These are phyloP conservation scores for Rhizopogon sp. DNA, from an alignment of 768 basidiomycete species.

Conservation along the genomic window DNA sequence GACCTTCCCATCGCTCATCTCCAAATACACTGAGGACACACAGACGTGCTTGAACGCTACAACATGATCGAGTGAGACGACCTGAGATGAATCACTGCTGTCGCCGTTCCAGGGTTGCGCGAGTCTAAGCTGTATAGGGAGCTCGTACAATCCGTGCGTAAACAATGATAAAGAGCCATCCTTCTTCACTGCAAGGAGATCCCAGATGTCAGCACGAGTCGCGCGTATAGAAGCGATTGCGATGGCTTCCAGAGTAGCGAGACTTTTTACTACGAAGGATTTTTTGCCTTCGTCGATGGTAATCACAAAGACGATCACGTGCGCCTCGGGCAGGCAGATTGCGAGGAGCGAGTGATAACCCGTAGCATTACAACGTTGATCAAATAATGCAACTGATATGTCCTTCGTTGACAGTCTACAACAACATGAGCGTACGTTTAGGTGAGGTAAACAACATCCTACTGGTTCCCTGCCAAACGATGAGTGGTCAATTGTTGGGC, in stretches of 20 bases:
- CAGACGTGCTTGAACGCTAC: constrained; percentile 43
- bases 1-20: constrained; percentile 46
- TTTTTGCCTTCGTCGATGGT: constrained; percentile 33
- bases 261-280: constrained; percentile 34
- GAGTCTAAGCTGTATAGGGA: constrained; percentile 31
- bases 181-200: constrained; percentile 63
- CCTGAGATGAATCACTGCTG: background rate
- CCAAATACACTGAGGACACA: constrained; percentile 47
- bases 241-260: constrained; percentile 38
- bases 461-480: constrained; percentile 48
- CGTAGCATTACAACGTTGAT: constrained; percentile 57
- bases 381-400: constrained; percentile 59
- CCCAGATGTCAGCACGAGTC: constrained; percentile 59
- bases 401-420: constrained; percentile 7
- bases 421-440: constrained; percentile 2
- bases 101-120: constrained; percentile 8
- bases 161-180: constrained; percentile 50
- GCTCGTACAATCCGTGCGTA: constrained; percentile 52
- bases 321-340: constrained; percentile 45
- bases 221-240: constrained; percentile 56
- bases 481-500: constrained; percentile 54
- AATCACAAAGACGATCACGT: constrained; percentile 46
- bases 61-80: constrained; percentile 27
- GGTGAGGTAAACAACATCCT: constrained; percentile 20
- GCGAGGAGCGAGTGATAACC: constrained; percentile 48